These are phyloP conservation scores for Narthecium ossifragum DNA, from an alignment of 106 monocot genomes.

Conservation along the genomic window DNA sequence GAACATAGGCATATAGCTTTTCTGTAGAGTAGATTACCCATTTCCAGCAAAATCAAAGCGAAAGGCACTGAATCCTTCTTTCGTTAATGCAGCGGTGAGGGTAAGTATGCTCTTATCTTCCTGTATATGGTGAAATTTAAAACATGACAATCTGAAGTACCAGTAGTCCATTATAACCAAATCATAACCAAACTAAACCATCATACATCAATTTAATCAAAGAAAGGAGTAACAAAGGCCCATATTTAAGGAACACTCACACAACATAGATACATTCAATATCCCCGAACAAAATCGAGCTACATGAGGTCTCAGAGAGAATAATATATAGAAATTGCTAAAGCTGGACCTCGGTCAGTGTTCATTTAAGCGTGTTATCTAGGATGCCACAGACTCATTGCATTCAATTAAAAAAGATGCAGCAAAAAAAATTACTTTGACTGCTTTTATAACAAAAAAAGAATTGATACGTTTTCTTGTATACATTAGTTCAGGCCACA, in stretches of 20 bases:
- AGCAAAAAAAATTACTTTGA: neutral
- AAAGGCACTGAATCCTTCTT: constrained; percentile 42
- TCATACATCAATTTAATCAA: neutral
- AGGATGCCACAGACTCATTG: too few relatives aligned
- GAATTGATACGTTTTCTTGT: neutral
- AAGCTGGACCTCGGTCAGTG: too few relatives aligned
- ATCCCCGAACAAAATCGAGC: neutral
- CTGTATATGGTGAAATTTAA: constrained; percentile 20
- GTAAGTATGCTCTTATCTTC: constrained; percentile 47
- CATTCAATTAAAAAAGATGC: neutral
- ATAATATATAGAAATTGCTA: too few relatives aligned
- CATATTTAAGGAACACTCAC: too few relatives aligned
- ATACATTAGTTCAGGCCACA: neutral
- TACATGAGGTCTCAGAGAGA: neutral
- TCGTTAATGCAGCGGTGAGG: constrained; percentile 44
- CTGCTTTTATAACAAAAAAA: neutral
- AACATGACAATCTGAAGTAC: neutral
- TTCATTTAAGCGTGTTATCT: too few relatives aligned
- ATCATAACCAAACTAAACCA: neutral
- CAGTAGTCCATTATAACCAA: too few relatives aligned
- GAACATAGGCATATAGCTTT: neutral
- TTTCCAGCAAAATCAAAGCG: constrained; percentile 86
- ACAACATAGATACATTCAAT: neutral
- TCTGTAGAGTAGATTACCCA: constrained; percentile 36
- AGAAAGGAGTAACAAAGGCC: too few relatives aligned